phyloP scores from a whole-genome alignment of 2,329 filamentous ascomycete species.

The Xylariaceae sp. region DNA sequence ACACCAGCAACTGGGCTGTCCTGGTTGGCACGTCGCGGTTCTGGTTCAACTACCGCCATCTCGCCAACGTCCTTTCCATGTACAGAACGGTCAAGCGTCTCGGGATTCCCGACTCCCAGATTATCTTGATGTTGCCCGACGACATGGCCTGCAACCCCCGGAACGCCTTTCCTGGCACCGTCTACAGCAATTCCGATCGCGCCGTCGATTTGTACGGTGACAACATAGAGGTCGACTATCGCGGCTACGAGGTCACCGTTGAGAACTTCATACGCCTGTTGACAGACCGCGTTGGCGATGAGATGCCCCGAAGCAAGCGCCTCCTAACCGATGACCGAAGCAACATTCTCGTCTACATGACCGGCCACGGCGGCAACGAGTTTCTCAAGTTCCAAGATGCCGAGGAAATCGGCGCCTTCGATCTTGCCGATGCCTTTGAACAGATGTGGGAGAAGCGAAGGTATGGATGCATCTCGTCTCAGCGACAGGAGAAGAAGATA shows the following conservation, averaged over 20 bases:
- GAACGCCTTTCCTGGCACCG: constrained; percentile 94
- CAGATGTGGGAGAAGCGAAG: constrained; percentile 99
- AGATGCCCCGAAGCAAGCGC: constrained; percentile 91
- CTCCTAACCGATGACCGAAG: constrained; percentile 90
- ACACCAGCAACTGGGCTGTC: constrained; percentile 98
- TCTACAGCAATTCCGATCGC: constrained; percentile 96
- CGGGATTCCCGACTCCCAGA: constrained; percentile 95
- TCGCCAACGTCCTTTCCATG: constrained; percentile 94
- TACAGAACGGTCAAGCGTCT: constrained; percentile 98
- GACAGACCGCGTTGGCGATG: constrained; percentile 88
- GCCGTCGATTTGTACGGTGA: constrained; percentile 95
- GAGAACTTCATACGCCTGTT: constrained; percentile 96
- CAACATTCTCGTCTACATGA: constrained; percentile 99
- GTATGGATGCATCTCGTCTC: constrained; percentile 31
- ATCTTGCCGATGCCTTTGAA: constrained; percentile 93
- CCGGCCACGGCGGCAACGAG: constrained; percentile 93
- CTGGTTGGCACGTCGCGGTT: constrained; percentile 98
- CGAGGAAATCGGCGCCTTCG: constrained; percentile 94
- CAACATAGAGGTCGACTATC: constrained; percentile 98
- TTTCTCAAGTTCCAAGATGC: constrained; percentile 98
- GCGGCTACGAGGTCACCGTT: constrained; percentile 96
- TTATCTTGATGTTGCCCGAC: constrained; percentile 99
- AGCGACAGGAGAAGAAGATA: constrained; percentile 77
- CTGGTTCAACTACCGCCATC: constrained; percentile 99
- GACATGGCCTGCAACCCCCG: constrained; percentile 99